Evolutionary conservation across 2,329 filamentous ascomycete species (phyloP), one percentile per base, ranked within the genome.

Genomic region (Diaporthe caulivora): DNA sequence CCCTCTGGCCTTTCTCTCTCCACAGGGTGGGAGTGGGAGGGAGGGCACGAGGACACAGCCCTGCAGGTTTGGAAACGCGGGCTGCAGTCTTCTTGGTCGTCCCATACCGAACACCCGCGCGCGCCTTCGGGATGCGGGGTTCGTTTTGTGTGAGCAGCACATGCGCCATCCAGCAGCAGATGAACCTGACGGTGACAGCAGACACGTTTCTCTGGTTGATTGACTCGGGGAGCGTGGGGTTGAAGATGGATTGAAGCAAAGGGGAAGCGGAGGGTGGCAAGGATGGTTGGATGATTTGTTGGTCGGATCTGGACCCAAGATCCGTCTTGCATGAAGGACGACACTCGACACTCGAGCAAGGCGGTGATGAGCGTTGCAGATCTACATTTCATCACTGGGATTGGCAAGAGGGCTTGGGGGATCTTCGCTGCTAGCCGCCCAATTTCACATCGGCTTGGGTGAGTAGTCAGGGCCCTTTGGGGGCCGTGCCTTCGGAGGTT

Each of bases 151-250:
- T 26, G 21, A 29, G 29, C 60, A 37, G 62, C 44, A 51, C 47
- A 31, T 10, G 37, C 37, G 2, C 7, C 37, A 40, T 34, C 2
- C 37, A 40, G 37, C 37, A 40, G 37, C 37, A 40, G 7, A 67
- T 40, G 31, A 34, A 34, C 47, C 47, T 67, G 47, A 67, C 62
- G 49, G n/a, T 67, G 62, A 67, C 31, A 40, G 47, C 62, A 67
- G 62, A 53, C 62, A 53, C 47, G 62, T 53, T 67, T n/a, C 62
- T n/a, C 18, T 53, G 44, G 31, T 29, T 34, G 31, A 29, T 67
- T 67, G 62, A 67, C 62, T 67, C 62, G 62, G 62, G n/a, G n/a
- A n/a, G 62, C 62, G 62, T 67, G 62, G 62, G 62, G 62, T 40
- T 65, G 62, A 51, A 51, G n/a, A 37, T 65, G 60, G 5, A 42